Percentiles rank a stretch among this genome's conserved stretches.
These are phyloP conservation scores for Lepraria neglecta DNA, from an alignment of 495 filamentous ascomycete genomes.

Conservation along the genomic window DNA sequence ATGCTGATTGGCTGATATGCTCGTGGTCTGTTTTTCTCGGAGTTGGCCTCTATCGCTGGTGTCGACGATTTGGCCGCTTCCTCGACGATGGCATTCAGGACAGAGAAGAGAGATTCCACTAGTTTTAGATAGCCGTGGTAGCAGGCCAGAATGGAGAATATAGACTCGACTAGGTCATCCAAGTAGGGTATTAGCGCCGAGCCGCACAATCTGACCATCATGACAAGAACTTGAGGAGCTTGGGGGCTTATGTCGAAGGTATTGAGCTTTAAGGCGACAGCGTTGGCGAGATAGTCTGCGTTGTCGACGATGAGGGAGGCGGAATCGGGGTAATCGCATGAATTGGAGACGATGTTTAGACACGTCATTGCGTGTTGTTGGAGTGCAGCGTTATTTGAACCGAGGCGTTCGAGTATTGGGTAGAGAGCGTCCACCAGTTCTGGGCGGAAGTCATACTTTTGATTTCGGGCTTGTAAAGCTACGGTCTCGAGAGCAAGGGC, in stretches of 20 bases:
- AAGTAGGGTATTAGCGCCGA: slow-evolving; percentile 76
- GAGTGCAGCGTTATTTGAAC: slow-evolving; percentile 59
- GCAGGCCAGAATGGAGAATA: slow-evolving; percentile 84
- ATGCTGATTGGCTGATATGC: slow-evolving; percentile 37
- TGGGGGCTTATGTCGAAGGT: slow-evolving; percentile 87
- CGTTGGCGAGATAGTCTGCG: slow-evolving; percentile 93
- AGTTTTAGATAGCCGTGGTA: slow-evolving; percentile 90
- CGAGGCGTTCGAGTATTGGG: slow-evolving; percentile 79
- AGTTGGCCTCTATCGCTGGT: slow-evolving; percentile 40
- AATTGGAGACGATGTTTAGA: slow-evolving; percentile 66
- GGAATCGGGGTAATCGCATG: slow-evolving; percentile 69
- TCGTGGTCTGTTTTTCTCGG: slow-evolving; percentile 37
- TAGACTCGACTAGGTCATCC: slow-evolving; percentile 81
- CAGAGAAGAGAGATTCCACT: slow-evolving; percentile 77
- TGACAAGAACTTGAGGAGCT: slow-evolving; percentile 80
- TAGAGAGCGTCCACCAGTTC: slow-evolving; percentile 91
- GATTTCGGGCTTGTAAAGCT: slow-evolving; percentile 61
- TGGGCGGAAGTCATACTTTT: slow-evolving; percentile 62
- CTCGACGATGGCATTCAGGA: slow-evolving; percentile 72
- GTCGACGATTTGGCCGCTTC: slow-evolving; percentile 64
- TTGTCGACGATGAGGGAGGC: slow-evolving; percentile 83
- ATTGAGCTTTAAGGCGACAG: slow-evolving; percentile 81
- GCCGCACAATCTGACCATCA: slow-evolving; percentile 90
- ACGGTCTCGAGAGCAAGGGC: slow-evolving; percentile 71
- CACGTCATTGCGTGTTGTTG: slow-evolving; percentile 78